phyloP scores from a whole-genome alignment of 345 rosid genomes.

The sweet orange (Citrus sinensis) region DVS_A1.0 CM039165.1:36576501-36577000 shows the following conservation, averaged over 20 bases:
- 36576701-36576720: conserved; percentile 89
- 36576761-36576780: conserved; percentile 84
- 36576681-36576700: conserved; percentile 39
- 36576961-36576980: conserved; percentile 94
- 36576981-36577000: conserved; percentile 78
- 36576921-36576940: conserved; percentile 74
- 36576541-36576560: background rate
- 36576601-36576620: background rate
- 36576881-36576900: conserved; percentile 32
- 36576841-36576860: conserved; percentile 37
- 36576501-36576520: background rate
- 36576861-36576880: conserved; percentile 50
- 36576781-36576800: conserved; percentile 50
- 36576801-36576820: conserved; percentile 47
- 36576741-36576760: conserved; percentile 83
- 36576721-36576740: conserved; percentile 70
- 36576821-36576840: conserved; percentile 32
- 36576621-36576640: background rate
- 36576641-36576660: conserved; percentile 24
- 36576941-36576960: conserved; percentile 82
- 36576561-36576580: background rate
- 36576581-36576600: background rate
- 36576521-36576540: background rate
- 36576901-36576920: conserved; percentile 57
- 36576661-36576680: conserved; percentile 60